These are phyloP conservation scores for Globisporangium recalcitrans DNA, from an alignment of 352 stramenopile genomes.

Conservation along the genomic window DNA sequence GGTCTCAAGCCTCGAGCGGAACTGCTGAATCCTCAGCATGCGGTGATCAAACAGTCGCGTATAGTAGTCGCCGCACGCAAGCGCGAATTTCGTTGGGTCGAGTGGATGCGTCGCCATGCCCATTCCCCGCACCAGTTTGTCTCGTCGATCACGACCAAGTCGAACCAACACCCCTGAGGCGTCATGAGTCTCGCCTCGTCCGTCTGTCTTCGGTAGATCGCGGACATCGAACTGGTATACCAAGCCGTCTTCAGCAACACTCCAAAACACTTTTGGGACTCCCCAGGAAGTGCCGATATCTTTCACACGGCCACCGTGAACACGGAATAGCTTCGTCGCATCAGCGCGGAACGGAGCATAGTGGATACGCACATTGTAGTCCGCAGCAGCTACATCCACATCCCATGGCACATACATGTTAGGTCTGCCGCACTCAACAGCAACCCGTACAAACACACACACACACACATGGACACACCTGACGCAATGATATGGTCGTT, in stretches of 20 bases:
- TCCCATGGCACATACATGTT: not conserved
- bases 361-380: conserved; percentile 83
- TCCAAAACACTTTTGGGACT: conserved; percentile 83
- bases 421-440: not conserved
- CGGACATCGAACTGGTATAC: conserved; percentile 84
- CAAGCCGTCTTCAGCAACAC: conserved; percentile 75
- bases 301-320: conserved; percentile 78
- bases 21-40: conserved; percentile 57
- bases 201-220: conserved; percentile 37
- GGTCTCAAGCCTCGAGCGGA: conserved; percentile 17
- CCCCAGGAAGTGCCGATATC: conserved; percentile 62
- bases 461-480: conserved; percentile 11
- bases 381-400: conserved; percentile 42
- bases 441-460: not conserved
- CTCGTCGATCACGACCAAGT: conserved; percentile 48
- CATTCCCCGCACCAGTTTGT: conserved; percentile 52
- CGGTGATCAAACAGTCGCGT: conserved; percentile 72
- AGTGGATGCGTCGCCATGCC: conserved; percentile 65
- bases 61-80: conserved; percentile 80
- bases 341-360: conserved; percentile 73
- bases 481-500: conserved; percentile 79
- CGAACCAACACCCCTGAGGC: conserved; percentile 59
- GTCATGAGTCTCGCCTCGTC: conserved; percentile 24
- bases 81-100: conserved; percentile 61
- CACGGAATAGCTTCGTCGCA: conserved; percentile 55